These are phyloP conservation scores for Globisporangium okanoganense DNA, from an alignment of 352 stramenopile species.

Conservation along the genomic window DNA sequence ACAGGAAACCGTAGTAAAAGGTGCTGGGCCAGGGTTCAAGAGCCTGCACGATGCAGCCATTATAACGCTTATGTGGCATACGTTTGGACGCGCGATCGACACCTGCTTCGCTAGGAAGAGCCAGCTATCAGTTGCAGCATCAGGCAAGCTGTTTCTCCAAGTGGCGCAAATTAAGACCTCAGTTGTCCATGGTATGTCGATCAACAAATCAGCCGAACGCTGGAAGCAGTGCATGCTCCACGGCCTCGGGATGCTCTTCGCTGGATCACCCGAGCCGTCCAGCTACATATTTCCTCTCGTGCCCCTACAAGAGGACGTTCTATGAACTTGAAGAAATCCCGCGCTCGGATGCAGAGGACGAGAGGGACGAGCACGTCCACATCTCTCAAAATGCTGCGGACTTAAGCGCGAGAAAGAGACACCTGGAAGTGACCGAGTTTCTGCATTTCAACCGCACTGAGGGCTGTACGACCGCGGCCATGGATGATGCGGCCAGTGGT, in stretches of 20 bases:
- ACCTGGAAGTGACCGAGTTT: neutral
- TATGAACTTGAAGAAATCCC: too few relatives aligned
- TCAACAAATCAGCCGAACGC: slow-evolving; percentile 4
- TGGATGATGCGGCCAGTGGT: neutral
- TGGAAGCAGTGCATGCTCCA: slow-evolving; percentile 13
- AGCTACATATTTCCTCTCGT: slow-evolving; percentile 2
- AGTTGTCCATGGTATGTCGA: slow-evolving; percentile 9
- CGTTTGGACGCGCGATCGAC: slow-evolving; percentile 17
- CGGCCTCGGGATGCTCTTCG: slow-evolving; percentile 4
- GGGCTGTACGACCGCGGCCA: neutral
- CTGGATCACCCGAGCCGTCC: neutral
- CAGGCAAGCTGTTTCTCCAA: slow-evolving; percentile 13
- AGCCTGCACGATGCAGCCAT: slow-evolving; percentile 17
- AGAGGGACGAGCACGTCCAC: too few relatives aligned
- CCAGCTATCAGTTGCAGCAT: slow-evolving; percentile 13
- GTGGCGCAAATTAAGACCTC: slow-evolving; percentile 8
- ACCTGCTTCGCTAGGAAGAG: slow-evolving; percentile 19
- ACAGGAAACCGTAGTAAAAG: neutral
- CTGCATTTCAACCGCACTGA: neutral
- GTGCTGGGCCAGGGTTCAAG: neutral
- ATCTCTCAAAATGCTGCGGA: too few relatives aligned
- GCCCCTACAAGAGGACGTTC: neutral
- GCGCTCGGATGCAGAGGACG: too few relatives aligned
- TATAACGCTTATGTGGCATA: slow-evolving; percentile 19
- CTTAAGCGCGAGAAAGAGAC: neutral